Percentiles rank a stretch among this genome's conserved stretches.
phyloP scores from a whole-genome alignment of 2,329 filamentous ascomycete species.

The Nannizzia gypsea region DNA sequence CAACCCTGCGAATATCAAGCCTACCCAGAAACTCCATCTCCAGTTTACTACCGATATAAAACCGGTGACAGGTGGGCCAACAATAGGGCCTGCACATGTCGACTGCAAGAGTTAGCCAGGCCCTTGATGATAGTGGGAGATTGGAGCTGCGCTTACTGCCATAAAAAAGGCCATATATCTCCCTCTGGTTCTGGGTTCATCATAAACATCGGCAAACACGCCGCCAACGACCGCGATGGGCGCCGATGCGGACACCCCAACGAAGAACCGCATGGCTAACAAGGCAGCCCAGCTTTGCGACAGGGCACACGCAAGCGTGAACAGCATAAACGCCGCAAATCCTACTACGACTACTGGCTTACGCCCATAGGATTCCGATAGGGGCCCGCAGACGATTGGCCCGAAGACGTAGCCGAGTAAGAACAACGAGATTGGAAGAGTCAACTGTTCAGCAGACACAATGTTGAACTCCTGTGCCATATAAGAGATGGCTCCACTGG shows the following conservation, averaged over 20 bases:
- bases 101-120: conserved; percentile 14
- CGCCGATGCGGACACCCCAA: conserved; percentile 34
- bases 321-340: conserved; percentile 36
- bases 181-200: conserved; percentile 34
- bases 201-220: conserved; percentile 38
- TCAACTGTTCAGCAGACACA: conserved; percentile 24
- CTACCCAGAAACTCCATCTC: conserved; percentile 48
- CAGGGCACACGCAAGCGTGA: conserved; percentile 35
- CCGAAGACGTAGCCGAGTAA: conserved; percentile 33
- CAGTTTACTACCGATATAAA: conserved; percentile 34
- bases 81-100: conserved; percentile 32
- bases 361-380: conserved; percentile 35
- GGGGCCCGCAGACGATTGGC: conserved; percentile 34
- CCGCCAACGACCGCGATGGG: conserved; percentile 37
- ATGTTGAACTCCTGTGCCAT: conserved; percentile 28
- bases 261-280: conserved; percentile 36
- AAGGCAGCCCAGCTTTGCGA: conserved; percentile 32
- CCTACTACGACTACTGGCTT: conserved; percentile 37
- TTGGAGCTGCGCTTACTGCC: conserved; percentile 21
- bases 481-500: conserved; percentile 28
- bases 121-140: neutral
- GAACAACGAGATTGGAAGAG: conserved; percentile 32
- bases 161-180: conserved; percentile 33
- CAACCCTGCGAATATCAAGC: conserved; percentile 50
- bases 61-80: conserved; percentile 37